Percentiles rank a stretch among this genome's conserved stretches.
phyloP scores from a whole-genome alignment of 2,329 filamentous ascomycete genomes.

The Pseudocercospora vitis region DNA sequence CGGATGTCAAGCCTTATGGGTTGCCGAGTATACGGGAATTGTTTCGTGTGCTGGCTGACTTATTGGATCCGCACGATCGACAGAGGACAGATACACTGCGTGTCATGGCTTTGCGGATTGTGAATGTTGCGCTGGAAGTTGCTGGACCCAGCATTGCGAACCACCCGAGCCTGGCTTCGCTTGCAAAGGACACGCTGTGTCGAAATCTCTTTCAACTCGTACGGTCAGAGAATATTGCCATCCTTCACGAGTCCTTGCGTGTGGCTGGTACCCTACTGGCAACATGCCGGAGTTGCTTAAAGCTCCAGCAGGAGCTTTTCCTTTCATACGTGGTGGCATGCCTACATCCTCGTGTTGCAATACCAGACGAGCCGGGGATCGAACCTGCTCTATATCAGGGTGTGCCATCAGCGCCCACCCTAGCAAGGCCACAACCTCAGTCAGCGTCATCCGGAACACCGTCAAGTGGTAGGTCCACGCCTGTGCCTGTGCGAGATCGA shows the following conservation, averaged over 20 bases:
- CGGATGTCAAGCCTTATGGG: constrained; percentile 80
- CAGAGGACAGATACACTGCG: constrained; percentile 93
- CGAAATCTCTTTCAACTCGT: constrained; percentile 95
- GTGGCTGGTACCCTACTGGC: constrained; percentile 88
- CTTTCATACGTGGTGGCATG: constrained; percentile 92
- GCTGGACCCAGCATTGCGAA: constrained; percentile 92
- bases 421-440: constrained; percentile 72
- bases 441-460: constrained; percentile 47
- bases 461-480: constrained; percentile 80
- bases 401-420: constrained; percentile 85
- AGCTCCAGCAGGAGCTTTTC: constrained; percentile 95
- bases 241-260: constrained; percentile 87
- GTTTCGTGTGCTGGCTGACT: constrained; percentile 88
- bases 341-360: constrained; percentile 89
- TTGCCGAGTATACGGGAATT: constrained; percentile 91
- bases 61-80: constrained; percentile 88
- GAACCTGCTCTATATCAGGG: constrained; percentile 89
- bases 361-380: constrained; percentile 85
- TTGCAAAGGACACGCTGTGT: constrained; percentile 91
- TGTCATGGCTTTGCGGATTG: constrained; percentile 94
- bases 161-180: constrained; percentile 79
- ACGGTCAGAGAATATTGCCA: constrained; percentile 91
- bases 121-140: constrained; percentile 95
- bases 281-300: constrained; percentile 85
- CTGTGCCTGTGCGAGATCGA: constrained; percentile 86